These are phyloP conservation scores for Cytospora schulzeri DNA, from an alignment of 2,329 filamentous ascomycete species.

Conservation along the genomic window DNA sequence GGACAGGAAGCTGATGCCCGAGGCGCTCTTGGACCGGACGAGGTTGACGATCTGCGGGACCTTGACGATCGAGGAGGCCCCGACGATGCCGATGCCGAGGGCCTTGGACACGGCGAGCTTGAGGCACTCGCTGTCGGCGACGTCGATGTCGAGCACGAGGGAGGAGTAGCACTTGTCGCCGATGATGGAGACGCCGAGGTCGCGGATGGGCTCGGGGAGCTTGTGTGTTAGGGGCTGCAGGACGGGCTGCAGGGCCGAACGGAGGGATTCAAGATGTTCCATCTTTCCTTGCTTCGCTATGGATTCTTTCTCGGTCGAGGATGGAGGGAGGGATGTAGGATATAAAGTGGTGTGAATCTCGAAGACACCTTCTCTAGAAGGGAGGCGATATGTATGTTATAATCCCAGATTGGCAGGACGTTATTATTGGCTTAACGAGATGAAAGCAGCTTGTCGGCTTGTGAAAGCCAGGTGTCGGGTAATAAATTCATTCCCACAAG, in stretches of 20 bases:
- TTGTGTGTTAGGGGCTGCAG: conserved; percentile 72
- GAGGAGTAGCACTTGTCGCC: conserved; percentile 83
- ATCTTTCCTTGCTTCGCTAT: conserved; percentile 43
- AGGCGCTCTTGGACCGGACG: conserved; percentile 74
- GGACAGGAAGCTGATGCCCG: conserved; percentile 84
- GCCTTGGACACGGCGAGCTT: conserved; percentile 91
- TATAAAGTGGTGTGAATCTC: background rate
- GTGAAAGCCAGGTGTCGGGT: conserved; percentile 3
- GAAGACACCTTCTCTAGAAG: background rate
- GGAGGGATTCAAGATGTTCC: conserved; percentile 66
- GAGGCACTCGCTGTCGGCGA: conserved; percentile 75
- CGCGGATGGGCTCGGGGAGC: conserved; percentile 73
- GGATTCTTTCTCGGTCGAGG: background rate
- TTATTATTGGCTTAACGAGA: background rate
- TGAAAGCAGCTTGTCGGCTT: conserved; percentile 6
- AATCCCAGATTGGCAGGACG: background rate
- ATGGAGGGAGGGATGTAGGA: background rate
- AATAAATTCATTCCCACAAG: conserved; percentile 1
- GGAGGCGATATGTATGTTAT: background rate
- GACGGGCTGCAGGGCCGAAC: conserved; percentile 66
- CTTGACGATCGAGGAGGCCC: conserved; percentile 88
- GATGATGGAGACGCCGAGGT: conserved; percentile 77
- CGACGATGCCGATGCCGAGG: conserved; percentile 91
- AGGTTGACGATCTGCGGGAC: conserved; percentile 96
- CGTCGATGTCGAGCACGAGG: conserved; percentile 82